phyloP scores from a whole-genome alignment of 306 rosid genomes.

The Trichosanthes truncata region DNA sequence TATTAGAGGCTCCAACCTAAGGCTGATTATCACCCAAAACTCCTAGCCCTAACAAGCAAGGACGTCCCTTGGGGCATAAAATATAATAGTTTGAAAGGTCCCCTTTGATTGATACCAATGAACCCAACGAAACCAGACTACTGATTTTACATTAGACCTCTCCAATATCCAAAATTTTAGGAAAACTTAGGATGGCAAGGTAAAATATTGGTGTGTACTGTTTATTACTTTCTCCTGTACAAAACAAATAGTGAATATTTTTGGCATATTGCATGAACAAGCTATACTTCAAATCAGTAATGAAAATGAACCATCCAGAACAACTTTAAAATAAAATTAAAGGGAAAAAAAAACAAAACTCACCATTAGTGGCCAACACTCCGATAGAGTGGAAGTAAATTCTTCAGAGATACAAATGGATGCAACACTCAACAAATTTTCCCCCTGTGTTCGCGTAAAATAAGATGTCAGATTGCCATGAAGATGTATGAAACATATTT shows the following conservation, averaged over 20 bases:
- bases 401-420: slow-evolving; percentile 62
- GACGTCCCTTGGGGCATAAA: not conserved
- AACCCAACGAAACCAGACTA: not conserved
- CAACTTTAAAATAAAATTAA: not conserved
- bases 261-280: slow-evolving; percentile 5
- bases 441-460: slow-evolving; percentile 39
- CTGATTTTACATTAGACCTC: not conserved
- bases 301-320: not conserved
- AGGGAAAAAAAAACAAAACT: slow-evolving; percentile 16
- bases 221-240: not conserved
- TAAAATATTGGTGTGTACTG: not conserved
- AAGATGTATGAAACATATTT: not conserved
- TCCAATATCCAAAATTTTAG: not conserved
- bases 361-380: slow-evolving; percentile 63
- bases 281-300: not conserved
- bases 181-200: not conserved
- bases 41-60: not conserved
- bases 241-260: not conserved
- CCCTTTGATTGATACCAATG: not conserved
- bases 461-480: not conserved
- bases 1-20: not conserved
- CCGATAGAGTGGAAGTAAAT: slow-evolving; percentile 45
- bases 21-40: not conserved
- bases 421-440: slow-evolving; percentile 58
- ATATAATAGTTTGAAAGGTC: not conserved